phyloP scores from a whole-genome alignment of 305 asterid species.

The Fraxinus angustifolia region DNA sequence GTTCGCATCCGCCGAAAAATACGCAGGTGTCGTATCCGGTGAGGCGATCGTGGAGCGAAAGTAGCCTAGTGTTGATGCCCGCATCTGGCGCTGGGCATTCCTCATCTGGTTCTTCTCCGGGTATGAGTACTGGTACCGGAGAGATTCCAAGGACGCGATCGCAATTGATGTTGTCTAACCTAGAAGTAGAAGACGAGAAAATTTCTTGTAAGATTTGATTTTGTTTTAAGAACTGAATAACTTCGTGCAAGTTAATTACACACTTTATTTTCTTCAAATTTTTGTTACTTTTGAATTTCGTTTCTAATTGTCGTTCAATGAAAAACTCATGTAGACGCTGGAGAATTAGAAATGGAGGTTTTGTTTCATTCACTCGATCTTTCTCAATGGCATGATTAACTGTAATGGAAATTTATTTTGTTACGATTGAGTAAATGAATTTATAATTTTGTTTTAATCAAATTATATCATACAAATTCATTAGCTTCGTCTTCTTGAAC shows the following conservation, averaged over 20 bases:
- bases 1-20: constrained; percentile 35
- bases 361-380: not conserved
- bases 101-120: constrained; percentile 21
- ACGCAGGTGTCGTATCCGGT: constrained; percentile 50
- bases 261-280: not conserved
- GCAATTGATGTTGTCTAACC: constrained; percentile 20
- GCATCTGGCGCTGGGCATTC: constrained; percentile 23
- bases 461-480: not conserved
- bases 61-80: constrained; percentile 42
- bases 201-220: constrained; percentile 10
- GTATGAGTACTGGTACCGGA: constrained; percentile 1
- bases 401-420: not conserved
- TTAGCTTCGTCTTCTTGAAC: not conserved
- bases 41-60: constrained; percentile 73
- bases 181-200: constrained; percentile 23
- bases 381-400: not conserved
- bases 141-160: constrained; percentile 20
- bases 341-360: not conserved
- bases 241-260: not conserved
- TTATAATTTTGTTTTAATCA: not conserved
- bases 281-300: not conserved
- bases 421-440: not conserved
- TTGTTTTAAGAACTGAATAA: not conserved
- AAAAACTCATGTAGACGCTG: not conserved
- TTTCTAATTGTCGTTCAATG: not conserved